Conservation (phyloP, 176 grass and related monocot genomes). For the Microstegium vimineum region DNA sequence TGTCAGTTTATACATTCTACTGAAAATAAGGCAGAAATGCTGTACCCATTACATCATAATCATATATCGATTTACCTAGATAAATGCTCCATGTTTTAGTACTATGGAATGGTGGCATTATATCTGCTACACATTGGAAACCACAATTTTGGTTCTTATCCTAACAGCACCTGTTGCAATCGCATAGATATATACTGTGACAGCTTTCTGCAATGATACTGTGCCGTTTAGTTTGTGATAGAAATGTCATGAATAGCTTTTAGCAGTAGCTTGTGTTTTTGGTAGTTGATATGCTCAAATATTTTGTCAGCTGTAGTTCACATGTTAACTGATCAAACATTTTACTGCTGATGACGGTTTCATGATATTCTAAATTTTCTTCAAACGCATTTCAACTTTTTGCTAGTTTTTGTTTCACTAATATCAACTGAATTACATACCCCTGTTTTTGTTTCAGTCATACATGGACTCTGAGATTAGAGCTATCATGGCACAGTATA, state of each 20-base stretch:
- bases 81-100: background rate
- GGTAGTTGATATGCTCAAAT: background rate
- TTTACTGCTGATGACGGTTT: background rate
- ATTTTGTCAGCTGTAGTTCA: background rate
- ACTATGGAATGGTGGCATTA: background rate
- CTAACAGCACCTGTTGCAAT: background rate
- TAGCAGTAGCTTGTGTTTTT: background rate
- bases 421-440: background rate
- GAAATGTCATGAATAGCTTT: background rate
- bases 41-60: background rate
- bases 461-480: constrained; percentile 79
- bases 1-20: background rate
- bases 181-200: background rate
- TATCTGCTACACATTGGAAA: background rate
- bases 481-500: constrained; percentile 72
- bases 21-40: background rate
- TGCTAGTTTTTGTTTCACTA: background rate
- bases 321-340: background rate
- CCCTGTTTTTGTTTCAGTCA: constrained; percentile 33
- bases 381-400: background rate
- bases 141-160: background rate
- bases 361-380: background rate
- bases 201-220: background rate
- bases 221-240: background rate
- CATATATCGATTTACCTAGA: background rate